These are phyloP conservation scores for Straminergon stramineum DNA, from an alignment of 225 moss, liverwort and hornwort species.

Conservation along the genomic window DNA sequence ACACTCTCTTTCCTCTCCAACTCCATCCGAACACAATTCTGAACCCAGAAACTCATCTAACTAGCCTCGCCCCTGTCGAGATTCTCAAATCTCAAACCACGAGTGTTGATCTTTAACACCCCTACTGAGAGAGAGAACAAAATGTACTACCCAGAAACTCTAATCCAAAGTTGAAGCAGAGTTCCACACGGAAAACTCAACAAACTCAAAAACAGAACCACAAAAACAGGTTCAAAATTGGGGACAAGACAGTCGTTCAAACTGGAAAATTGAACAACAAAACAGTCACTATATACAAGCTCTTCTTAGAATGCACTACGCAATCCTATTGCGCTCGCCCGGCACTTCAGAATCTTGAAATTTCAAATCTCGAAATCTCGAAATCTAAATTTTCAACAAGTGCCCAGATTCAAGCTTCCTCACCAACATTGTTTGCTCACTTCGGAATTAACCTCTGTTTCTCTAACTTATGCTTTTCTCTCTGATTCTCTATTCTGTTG, in stretches of 20 bases:
- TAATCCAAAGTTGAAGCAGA: neutral
- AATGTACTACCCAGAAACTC: neutral
- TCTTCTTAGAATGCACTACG: neutral
- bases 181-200: neutral
- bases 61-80: neutral
- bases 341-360: neutral
- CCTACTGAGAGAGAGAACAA: neutral
- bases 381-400: neutral
- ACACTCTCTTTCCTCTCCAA: neutral
- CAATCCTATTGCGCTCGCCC: neutral
- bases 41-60: neutral
- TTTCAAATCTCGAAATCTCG: neutral
- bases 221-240: neutral
- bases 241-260: neutral
- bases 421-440: neutral
- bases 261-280: neutral
- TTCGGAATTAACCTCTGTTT: neutral
- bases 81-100: neutral
- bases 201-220: neutral
- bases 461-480: neutral
- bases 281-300: neutral
- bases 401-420: neutral
- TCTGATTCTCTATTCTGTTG: neutral
- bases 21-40: neutral
- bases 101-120: neutral